Base-by-base conservation (phyloP, 2,329 filamentous ascomycete genomes). In the Huntiella decipiens region DNA sequence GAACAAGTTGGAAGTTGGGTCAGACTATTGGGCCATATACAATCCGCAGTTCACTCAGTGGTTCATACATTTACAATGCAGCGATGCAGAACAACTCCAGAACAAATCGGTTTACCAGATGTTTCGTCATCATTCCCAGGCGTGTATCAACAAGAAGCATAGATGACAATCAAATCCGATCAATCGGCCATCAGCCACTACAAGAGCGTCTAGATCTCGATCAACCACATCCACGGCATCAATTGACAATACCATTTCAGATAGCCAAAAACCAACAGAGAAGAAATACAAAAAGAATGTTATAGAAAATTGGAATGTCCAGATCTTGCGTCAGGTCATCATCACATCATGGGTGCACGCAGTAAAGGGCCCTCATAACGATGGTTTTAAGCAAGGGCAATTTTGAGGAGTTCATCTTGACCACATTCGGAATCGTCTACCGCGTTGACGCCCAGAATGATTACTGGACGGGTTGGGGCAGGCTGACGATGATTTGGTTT, bases 321-420 rank as follows among this genome's bases (percentile, higher is more conserved):
- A 59, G 52, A 65, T 49, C 66, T 73, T 74, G 70, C 66, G 66
- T 74, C 68, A 75, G 73, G 73, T 77, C 71, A 76, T 76, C 73
- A 73, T 55, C 73, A 70, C 66, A 72, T 76, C 73, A 74, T 76
- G 73, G 71, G 45, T 71, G 62, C 70, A 59, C 70, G 70, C 17
- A 48, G 40, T 39, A 35, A 37, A 38, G 44, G 72, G 71, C 72
- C 70, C 73, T 77, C 73, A 69, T 74, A 71, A 74, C 67, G 63
- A 77, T 75, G 73, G 73, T 77, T 76, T 77, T 77, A 68, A 65
- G 64, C 70, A 74, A 73, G 64, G 69, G 69, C 66, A 60, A 61
- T 57, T 55, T 53, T 38, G 46, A 52, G 58, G 60, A 60, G 60
- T 71, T 64, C 53, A 57, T 77, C 72, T 76, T 58, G 71, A 73